A percentile compares a stretch with the other conserved stretches of the same genome.
Evolutionary conservation across 2,329 filamentous ascomycete species (phyloP).

Genomic region (Fusarium transvaalense): DNA sequence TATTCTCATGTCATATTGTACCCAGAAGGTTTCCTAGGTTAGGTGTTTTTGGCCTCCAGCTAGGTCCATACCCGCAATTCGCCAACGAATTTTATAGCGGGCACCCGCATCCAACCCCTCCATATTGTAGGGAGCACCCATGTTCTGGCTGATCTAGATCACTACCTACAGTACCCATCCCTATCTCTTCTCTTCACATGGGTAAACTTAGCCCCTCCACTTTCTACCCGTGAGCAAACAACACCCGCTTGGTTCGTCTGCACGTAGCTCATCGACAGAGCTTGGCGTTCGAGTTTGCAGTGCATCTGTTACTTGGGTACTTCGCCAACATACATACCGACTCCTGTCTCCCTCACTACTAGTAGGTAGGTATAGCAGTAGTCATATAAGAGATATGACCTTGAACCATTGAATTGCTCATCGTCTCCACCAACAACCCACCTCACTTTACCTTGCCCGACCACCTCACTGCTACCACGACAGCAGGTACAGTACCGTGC

Average conservation of each 20-base stretch:
- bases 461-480: slow-evolving; percentile 33
- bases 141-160: slow-evolving; percentile 23
- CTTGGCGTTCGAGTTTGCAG: not conserved
- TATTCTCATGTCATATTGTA: not conserved
- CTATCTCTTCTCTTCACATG: slow-evolving; percentile 22
- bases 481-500: slow-evolving; percentile 33
- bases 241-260: slow-evolving; percentile 10
- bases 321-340: not conserved
- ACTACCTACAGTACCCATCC: not conserved
- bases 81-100: slow-evolving; percentile 13
- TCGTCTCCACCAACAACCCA: slow-evolving; percentile 41
- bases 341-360: not conserved
- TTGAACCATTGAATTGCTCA: slow-evolving; percentile 35
- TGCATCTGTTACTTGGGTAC: not conserved
- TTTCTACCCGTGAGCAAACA: slow-evolving; percentile 24
- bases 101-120: slow-evolving; percentile 24
- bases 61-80: not conserved
- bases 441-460: slow-evolving; percentile 22
- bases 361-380: not conserved
- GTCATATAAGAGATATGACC: slow-evolving; percentile 37
- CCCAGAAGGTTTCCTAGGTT: slow-evolving; percentile 1
- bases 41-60: not conserved
- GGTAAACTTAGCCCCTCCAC: slow-evolving; percentile 33
- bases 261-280: not conserved
- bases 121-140: slow-evolving; percentile 23